Percentiles rank a stretch among this genome's conserved stretches.
Conservation (phyloP, 208 protist species). For the Crithidia brevicula region DNA sequence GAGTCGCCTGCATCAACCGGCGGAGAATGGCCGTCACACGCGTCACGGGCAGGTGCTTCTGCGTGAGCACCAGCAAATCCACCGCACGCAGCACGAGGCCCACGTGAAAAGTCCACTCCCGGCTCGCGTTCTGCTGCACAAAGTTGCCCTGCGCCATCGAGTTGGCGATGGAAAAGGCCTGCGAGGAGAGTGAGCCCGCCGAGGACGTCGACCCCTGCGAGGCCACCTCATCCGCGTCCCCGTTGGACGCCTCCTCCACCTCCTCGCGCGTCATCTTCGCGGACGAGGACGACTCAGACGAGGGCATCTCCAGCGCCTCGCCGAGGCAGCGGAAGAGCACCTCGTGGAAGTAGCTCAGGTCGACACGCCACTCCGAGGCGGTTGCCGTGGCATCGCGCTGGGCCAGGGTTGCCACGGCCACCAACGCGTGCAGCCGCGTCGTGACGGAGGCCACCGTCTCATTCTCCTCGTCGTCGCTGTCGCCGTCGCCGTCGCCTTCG, state of each 20-base stretch:
- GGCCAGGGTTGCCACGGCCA: constrained; percentile 88
- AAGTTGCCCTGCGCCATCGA: constrained; percentile 86
- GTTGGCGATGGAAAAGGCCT: constrained; percentile 91
- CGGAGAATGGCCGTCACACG: constrained; percentile 90
- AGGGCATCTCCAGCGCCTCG: constrained; percentile 80
- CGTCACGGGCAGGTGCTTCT: constrained; percentile 86
- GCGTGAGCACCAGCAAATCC: constrained; percentile 89
- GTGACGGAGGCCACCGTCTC: constrained; percentile 65
- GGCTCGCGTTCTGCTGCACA: constrained; percentile 81
- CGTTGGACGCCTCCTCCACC: constrained; percentile 33
- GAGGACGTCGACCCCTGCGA: constrained; percentile 86
- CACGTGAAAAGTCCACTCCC: constrained; percentile 91
- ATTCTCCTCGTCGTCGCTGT: constrained; percentile 41
- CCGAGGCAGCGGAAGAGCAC: constrained; percentile 85
- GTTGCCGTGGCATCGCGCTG: constrained; percentile 84
- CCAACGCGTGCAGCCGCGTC: constrained; percentile 88
- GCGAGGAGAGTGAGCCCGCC: constrained; percentile 87
- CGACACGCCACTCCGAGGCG: constrained; percentile 87
- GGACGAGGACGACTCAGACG: constrained; percentile 43
- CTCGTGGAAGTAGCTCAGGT: constrained; percentile 94
- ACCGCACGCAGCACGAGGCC: constrained; percentile 88
- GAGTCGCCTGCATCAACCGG: constrained; percentile 68
- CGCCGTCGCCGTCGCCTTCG: constrained; percentile 1
- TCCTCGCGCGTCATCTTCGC: constrained; percentile 71
- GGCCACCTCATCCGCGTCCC: constrained; percentile 67